phyloP scores from a whole-genome alignment of 495 filamentous ascomycete species.

The Neurospora africana region DNA sequence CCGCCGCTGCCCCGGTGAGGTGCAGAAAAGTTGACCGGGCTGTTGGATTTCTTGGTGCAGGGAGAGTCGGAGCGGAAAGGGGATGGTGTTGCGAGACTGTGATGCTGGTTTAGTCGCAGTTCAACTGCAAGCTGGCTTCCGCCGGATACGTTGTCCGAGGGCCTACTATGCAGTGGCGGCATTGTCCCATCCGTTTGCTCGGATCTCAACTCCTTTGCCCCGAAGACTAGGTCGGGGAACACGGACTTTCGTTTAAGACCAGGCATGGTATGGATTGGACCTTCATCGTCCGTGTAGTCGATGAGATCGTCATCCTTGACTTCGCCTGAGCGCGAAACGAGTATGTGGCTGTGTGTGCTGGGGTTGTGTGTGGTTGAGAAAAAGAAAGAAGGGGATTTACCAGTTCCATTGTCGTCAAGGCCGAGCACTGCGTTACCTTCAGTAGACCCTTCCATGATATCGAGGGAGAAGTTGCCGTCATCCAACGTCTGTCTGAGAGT shows the following conservation, averaged over 20 bases:
- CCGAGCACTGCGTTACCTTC: not conserved
- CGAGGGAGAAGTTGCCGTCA: not conserved
- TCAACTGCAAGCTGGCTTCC: not conserved
- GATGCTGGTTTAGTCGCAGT: not conserved
- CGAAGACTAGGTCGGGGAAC: not conserved
- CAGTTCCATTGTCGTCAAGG: slow-evolving; percentile 6
- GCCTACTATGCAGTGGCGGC: not conserved
- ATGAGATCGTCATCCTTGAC: slow-evolving; percentile 10
- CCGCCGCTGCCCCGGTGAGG: not conserved
- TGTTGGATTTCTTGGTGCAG: not conserved
- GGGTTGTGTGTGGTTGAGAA: not conserved
- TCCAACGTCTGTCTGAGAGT: not conserved
- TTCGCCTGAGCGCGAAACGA: not conserved
- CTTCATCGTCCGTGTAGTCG: slow-evolving; percentile 25
- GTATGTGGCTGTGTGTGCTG: not conserved
- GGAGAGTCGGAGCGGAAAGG: not conserved
- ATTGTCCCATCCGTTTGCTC: not conserved
- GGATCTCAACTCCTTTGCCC: not conserved
- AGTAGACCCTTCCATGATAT: not conserved
- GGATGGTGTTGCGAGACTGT: not conserved
- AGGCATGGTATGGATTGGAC: not conserved
- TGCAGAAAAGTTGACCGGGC: slow-evolving; percentile 3
- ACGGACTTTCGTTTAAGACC: not conserved
- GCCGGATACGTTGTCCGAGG: not conserved
- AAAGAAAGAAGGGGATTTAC: slow-evolving; percentile 15